Base-by-base conservation (phyloP, 2,329 filamentous ascomycete species). In the Tolypocladium cylindrosporum region DNA sequence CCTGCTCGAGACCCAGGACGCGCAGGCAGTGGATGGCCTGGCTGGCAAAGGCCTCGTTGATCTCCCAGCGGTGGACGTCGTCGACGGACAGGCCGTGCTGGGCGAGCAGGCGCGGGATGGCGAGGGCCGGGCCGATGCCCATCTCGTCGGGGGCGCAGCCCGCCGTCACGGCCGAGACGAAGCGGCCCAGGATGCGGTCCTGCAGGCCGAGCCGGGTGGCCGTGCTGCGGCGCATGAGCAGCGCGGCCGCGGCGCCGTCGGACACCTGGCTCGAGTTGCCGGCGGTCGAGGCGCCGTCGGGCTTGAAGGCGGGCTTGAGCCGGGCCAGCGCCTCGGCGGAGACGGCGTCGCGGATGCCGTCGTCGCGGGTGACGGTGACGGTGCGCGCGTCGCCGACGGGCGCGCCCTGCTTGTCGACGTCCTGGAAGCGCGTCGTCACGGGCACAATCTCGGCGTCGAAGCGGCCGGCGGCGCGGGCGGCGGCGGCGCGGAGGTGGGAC, bases 81-180 rank as follows among this genome's bases (percentile, higher is more conserved):
- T 79, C 77, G 14, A 77, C 86, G 50, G 74, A 69, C 16, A 97
- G 71, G 0, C 86, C 90, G 1, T 87, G 82, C 60, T 84, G 82
- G 21, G 77, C 71, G n/a, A 97, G 78, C 24, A 96, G 78, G 69
- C 87, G 89, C 8, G 92, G 92, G 56, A 97, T 93, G 0, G 90
- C 92, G 36, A 96, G 69, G 0, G 91, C 90, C 0, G 93, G 92
- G 0, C 93, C 92, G 59, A 97, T 79, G 43, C 93, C 92, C 93
- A 97, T 97, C 79, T 96, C 91, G 68, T 96, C 91, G 0, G 93
- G 92, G 55, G 79, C 79, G 69, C 90, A 95, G 14, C 93, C 92
- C 0, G 86, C 84, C 13, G 90, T 86, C 37, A 85, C 81, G 1
- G 89, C 87, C 0, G 83, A 87, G 0, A 91, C 89, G 77, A 92